phyloP scores from a whole-genome alignment of 345 rosid species.

The Euphorbia tirucalli region DNA sequence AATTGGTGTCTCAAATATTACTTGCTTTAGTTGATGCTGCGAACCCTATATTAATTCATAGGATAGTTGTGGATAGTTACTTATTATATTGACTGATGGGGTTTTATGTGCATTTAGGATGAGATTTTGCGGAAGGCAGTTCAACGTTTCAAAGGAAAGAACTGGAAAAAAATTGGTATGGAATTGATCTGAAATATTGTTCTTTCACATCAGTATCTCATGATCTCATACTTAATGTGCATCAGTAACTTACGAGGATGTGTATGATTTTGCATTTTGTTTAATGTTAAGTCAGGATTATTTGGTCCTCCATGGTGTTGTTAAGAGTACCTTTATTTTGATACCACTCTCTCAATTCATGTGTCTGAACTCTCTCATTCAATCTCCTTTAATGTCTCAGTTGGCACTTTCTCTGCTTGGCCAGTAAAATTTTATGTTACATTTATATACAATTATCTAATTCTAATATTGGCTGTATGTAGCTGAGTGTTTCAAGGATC shows the following conservation, averaged over 20 bases:
- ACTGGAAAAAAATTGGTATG: conserved; percentile 98
- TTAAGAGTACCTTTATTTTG: background rate
- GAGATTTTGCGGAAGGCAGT: conserved; percentile 89
- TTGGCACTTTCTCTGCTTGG: background rate
- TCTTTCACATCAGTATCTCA: background rate
- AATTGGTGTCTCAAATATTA: background rate
- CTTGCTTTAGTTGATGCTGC: background rate
- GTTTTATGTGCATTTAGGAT: conserved; percentile 52
- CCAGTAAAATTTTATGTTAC: background rate
- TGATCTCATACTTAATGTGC: no score
- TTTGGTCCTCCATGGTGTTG: background rate
- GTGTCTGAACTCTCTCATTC: background rate
- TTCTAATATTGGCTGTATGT: conserved; percentile 34
- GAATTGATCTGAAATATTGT: conserved; percentile 1
- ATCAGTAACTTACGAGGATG: background rate
- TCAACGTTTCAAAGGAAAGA: conserved; percentile 92
- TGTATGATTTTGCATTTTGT: background rate
- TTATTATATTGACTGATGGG: background rate
- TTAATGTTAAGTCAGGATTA: background rate
- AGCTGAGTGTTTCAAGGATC: conserved; percentile 99
- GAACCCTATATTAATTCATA: background rate
- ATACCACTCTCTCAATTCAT: background rate
- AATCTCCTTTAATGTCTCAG: background rate
- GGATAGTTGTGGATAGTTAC: background rate
- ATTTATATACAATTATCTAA: conserved; percentile 21